Evolutionary conservation across 768 basidiomycete species (phyloP), one percentile per base, ranked within the genome.

Genomic region (Nidularia pulvinata): DNA sequence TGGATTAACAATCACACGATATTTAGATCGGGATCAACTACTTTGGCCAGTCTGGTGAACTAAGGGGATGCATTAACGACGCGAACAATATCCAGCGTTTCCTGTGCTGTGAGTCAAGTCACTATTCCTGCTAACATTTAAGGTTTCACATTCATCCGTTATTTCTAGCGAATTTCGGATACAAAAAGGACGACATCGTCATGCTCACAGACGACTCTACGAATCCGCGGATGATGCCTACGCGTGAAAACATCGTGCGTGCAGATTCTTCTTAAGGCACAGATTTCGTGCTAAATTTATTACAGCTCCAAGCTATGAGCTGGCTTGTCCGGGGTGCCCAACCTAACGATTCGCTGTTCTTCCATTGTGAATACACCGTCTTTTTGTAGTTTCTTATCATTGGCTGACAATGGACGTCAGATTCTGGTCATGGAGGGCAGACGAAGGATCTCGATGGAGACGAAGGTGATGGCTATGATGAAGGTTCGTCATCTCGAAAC

Each of bases 401-500:
- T 9, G 19, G 6, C 34, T 37, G 19, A 34, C 46, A 11, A 22
- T 50, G 43, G 55, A 35, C 50, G 16, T 1, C 43, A 91, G 91
- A 93, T 67, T 96, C 94, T 5, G 95, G 95, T 11, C 96, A 98
- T 58, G 96, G 96, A 36, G 95, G 93, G 11, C 95, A 95, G 70
- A 88, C 89, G 0, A 79, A 89, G 56, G 96, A 97, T 68, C 34
- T 71, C 2, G 85, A 93, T 58, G 92, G 91, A 1, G 91, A 95
- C 60, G 92, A 95, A 69, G 82, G 70, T 0, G 93, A 95, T 65
- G 94, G 94, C 10, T 83, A 71, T 58, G 92, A 95, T 59, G 91
- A 94, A 81, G 86, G 88, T 84, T 36, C 50, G 65, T 46, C 25
- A 4, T 25, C 25, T 25, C 25, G 25, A 25, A 25, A 25, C 25